phyloP scores from a whole-genome alignment of 495 filamentous ascomycete species.

The Elasticomyces elasticus region DNA sequence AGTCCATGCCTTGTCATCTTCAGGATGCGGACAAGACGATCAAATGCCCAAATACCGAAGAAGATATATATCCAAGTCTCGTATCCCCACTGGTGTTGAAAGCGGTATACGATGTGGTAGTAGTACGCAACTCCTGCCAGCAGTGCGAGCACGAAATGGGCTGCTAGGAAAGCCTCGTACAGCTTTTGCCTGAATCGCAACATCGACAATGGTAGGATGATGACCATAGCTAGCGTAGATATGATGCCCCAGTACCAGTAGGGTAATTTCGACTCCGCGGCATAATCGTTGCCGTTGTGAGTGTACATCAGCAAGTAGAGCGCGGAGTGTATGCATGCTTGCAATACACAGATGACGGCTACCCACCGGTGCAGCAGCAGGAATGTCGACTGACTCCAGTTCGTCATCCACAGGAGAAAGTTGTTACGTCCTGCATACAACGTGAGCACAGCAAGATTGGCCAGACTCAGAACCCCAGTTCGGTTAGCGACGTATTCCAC shows the following conservation, averaged over 20 bases:
- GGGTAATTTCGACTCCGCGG: constrained; percentile 4
- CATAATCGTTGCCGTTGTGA: constrained; percentile 21
- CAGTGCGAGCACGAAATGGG: not conserved
- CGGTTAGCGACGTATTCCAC: constrained; percentile 35
- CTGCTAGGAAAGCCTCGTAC: not conserved
- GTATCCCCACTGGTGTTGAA: constrained; percentile 29
- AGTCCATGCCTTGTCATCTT: constrained; percentile 21
- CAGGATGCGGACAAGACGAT: constrained; percentile 31
- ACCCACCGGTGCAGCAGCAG: constrained; percentile 42
- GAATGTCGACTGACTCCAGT: constrained; percentile 40
- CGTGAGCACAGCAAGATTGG: constrained; percentile 29
- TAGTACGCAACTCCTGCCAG: constrained; percentile 30
- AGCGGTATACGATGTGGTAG: constrained; percentile 31
- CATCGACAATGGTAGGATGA: constrained; percentile 14
- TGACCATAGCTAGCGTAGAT: constrained; percentile 24
- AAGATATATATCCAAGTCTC: constrained; percentile 39
- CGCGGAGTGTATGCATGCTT: constrained; percentile 22
- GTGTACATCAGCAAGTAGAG: constrained; percentile 20
- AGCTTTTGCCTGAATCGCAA: not conserved
- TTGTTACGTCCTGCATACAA: constrained; percentile 39
- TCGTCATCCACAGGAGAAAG: constrained; percentile 37
- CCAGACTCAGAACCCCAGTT: constrained; percentile 31
- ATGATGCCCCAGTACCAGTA: constrained; percentile 39
- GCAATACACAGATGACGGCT: constrained; percentile 32
- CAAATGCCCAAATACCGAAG: constrained; percentile 38